A percentile compares a stretch with the other conserved stretches of the same genome.
Conservation (phyloP, 2,329 filamentous ascomycete genomes). For the Canariomyces notabilis region DNA sequence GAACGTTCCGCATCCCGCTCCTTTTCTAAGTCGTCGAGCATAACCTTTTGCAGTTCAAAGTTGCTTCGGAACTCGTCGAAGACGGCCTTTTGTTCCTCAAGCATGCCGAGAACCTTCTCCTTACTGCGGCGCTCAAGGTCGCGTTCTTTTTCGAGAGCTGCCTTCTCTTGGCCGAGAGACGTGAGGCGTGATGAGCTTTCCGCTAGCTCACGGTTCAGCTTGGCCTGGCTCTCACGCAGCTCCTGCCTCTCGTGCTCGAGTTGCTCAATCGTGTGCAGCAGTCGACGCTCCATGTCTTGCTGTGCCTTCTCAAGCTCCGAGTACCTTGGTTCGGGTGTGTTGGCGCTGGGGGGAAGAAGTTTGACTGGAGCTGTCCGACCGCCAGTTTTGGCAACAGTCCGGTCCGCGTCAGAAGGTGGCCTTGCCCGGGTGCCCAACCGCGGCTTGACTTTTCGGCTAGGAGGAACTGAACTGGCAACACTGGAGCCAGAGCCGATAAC, state of each 20-base stretch:
- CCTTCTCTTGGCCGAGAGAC: conserved; percentile 29
- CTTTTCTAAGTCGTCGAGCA: conserved; percentile 33
- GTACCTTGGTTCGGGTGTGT: conserved; percentile 15
- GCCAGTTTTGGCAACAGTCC: conserved; percentile 18
- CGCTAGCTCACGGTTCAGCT: conserved; percentile 30
- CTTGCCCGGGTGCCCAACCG: conserved; percentile 13
- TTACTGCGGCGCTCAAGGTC: conserved; percentile 18
- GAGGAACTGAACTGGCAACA: conserved; percentile 12
- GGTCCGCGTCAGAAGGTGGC: conserved; percentile 16
- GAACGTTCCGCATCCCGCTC: conserved; percentile 23
- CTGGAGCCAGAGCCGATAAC: conserved; percentile 21
- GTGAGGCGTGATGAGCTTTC: conserved; percentile 29
- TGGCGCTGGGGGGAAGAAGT: conserved; percentile 18
- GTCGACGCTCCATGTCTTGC: conserved; percentile 25
- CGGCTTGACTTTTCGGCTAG: conserved; percentile 19
- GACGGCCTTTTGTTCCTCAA: conserved; percentile 33
- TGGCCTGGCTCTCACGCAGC: conserved; percentile 29
- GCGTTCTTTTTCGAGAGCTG: conserved; percentile 28
- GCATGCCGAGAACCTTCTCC: conserved; percentile 31
- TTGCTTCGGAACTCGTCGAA: conserved; percentile 35
- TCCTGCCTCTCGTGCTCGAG: conserved; percentile 32
- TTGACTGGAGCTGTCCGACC: conserved; percentile 17
- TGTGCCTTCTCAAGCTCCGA: conserved; percentile 18
- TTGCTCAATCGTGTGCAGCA: conserved; percentile 33
- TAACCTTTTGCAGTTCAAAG: conserved; percentile 31